Evolutionary conservation across 345 rosid species (phyloP), one percentile per base, ranked within the genome.

Genomic region (Chamaenerion angustifolium): DNA sequence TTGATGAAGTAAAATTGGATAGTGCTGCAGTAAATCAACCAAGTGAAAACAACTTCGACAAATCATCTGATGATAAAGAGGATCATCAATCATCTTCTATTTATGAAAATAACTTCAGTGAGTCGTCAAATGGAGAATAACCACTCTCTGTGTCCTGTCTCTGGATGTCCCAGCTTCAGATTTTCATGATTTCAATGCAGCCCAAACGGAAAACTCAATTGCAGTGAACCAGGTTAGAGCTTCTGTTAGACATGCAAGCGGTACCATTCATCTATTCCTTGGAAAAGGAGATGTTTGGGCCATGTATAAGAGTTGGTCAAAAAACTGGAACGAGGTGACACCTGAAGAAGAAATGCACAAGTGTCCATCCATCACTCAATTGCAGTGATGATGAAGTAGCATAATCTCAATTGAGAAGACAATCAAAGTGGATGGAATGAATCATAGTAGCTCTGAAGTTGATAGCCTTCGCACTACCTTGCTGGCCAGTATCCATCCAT

Each of bases 271-370:
- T n/a, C 41, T 57, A 48, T 57, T 46, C 9, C 61, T 54, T 42
- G 17, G 42, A 7, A 57, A 57, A 15, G 61, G 61, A 25, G 51
- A 57, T 57, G n/a, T 49, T 11, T 49, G 42, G 54, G 54, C 61
- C 42, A 0, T 57, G n/a, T 25, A 57, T 8, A 12, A 48, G 54
- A 49, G 49, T 25, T 57, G 55, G 49, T 15, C 47, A 8, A 18
- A 41, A 0, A 54, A 49, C 42, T 42, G 55, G 55, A 49, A 49
- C 8, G 42, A 57, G 48, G 21, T 49, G 12, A 49, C 49, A 25
- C 18, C 16, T 4, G 45, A 50, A 23, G 49, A 49, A 43, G 17
- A 46, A 49, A 57, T 57, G 42, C 55, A 57, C 1, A 49, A 16
- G 23, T 49, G n/a, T n/a, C n/a, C n/a, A n/a, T n/a, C n/a, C n/a